These are phyloP conservation scores for Penicillium parvum DNA, from an alignment of 495 filamentous ascomycete genomes.

Conservation along the genomic window DNA sequence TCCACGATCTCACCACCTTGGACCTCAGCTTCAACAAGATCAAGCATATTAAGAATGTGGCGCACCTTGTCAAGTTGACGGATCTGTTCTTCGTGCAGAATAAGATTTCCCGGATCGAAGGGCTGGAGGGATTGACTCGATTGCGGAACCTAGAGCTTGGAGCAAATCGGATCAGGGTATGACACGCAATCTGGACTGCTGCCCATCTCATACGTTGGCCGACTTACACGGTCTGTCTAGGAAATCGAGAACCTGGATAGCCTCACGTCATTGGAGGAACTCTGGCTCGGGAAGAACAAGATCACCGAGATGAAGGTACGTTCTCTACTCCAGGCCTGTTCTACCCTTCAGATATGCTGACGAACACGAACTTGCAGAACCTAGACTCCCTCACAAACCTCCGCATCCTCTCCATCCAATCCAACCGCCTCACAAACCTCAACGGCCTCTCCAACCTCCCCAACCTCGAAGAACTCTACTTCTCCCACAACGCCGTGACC, in stretches of 20 bases:
- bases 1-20: conserved; percentile 68
- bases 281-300: conserved; percentile 99
- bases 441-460: conserved; percentile 65
- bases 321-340: not conserved
- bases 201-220: not conserved
- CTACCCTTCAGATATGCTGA: not conserved
- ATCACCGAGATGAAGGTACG: conserved; percentile 75
- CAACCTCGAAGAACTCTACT: conserved; percentile 92
- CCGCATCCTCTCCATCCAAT: conserved; percentile 90
- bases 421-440: conserved; percentile 84
- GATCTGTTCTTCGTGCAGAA: conserved; percentile 96
- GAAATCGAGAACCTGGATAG: conserved; percentile 84
- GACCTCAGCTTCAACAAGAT: conserved; percentile 99
- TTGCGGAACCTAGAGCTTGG: conserved; percentile 84
- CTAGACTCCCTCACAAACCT: conserved; percentile 71
- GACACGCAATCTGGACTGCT: conserved; percentile 8
- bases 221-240: conserved; percentile 31
- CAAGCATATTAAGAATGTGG: conserved; percentile 91
- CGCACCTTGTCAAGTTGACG: conserved; percentile 70
- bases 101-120: conserved; percentile 83
- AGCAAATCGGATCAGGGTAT: conserved; percentile 80
- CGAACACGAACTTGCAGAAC: conserved; percentile 34
- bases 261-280: conserved; percentile 69
- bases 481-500: conserved; percentile 93
- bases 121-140: conserved; percentile 66